A percentile compares a stretch with the other conserved stretches of the same genome.
phyloP scores from a whole-genome alignment of 1,284 basidiomycete species.

The Pseudozyma sp. region DNA sequence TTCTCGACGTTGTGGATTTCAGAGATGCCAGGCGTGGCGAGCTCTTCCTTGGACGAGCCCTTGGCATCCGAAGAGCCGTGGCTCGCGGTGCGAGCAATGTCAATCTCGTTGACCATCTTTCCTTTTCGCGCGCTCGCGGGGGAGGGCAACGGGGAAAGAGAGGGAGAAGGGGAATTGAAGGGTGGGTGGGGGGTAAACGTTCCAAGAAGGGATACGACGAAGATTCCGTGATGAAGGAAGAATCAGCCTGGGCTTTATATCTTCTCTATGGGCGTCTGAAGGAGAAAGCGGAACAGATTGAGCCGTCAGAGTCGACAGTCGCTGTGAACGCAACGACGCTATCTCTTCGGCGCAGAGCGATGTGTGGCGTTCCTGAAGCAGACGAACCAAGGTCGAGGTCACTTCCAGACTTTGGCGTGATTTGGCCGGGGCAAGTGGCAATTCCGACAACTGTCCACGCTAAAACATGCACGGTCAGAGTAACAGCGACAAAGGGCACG shows the following conservation, averaged over 20 bases:
- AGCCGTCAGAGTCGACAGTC: not conserved
- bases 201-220: not conserved
- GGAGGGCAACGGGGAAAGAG: not conserved
- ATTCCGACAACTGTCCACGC: not conserved
- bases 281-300: not conserved
- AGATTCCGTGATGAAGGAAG: no score
- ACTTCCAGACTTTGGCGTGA: not conserved
- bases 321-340: not conserved
- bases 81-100: conserved; percentile 26
- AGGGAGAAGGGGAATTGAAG: not conserved
- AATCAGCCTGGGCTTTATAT: no score
- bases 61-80: conserved; percentile 33
- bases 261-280: conserved; percentile 5
- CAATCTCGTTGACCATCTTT: conserved; percentile 44
- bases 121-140: conserved; percentile 8
- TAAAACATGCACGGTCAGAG: not conserved
- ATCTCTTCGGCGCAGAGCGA: not conserved
- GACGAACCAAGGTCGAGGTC: not conserved
- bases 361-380: not conserved
- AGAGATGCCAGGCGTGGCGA: conserved; percentile 10
- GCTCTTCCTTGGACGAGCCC: conserved; percentile 42
- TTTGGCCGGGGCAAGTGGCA: not conserved
- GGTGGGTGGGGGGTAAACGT: not conserved
- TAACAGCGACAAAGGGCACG: no score
- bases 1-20: conserved; percentile 49